Percentiles rank a stretch among this genome's conserved stretches.
Evolutionary conservation across 1,284 basidiomycete species (phyloP).

Genomic region (Fomitopsis schrenkii): DNA sequence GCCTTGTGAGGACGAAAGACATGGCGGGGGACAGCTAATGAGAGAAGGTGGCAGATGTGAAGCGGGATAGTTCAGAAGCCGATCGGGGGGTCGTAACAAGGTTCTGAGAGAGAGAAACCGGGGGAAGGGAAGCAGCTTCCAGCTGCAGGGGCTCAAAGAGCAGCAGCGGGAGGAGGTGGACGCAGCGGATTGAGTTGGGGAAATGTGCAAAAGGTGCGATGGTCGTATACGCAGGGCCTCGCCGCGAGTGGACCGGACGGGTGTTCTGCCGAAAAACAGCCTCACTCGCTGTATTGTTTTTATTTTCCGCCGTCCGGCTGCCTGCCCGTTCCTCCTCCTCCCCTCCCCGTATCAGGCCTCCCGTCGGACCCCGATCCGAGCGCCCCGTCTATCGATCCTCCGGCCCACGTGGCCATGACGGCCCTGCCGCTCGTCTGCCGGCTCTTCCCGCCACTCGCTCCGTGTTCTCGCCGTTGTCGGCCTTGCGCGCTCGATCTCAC

Average conservation of each 20-base stretch:
- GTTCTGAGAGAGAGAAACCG: not conserved
- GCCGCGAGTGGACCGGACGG: not conserved
- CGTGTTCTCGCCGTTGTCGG: too few species aligned
- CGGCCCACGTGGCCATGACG: not conserved
- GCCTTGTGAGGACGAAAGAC: slow-evolving; percentile 25
- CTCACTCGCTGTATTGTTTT: not conserved
- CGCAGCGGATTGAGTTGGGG: not conserved
- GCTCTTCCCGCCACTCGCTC: not conserved
- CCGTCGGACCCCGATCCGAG: not conserved
- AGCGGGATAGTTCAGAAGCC: slow-evolving; percentile 6
- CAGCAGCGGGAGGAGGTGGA: not conserved
- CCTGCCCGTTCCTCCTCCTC: not conserved
- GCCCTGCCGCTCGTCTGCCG: not conserved
- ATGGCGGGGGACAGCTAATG: slow-evolving; percentile 12
- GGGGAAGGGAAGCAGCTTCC: not conserved
- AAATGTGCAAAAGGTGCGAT: not conserved
- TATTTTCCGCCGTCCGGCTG: not conserved
- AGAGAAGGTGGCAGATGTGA: slow-evolving; percentile 9
- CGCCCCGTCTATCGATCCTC: not conserved
- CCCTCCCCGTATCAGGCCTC: too few species aligned
- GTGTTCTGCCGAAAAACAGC: not conserved
- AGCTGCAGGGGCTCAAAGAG: not conserved
- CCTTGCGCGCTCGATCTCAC: not conserved
- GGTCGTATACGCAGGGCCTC: not conserved
- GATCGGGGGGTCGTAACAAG: not conserved